Percentiles rank a stretch among this genome's conserved stretches.
phyloP scores from a whole-genome alignment of 2,329 filamentous ascomycete species.

The Byssoonygena ceratinophila region DNA sequence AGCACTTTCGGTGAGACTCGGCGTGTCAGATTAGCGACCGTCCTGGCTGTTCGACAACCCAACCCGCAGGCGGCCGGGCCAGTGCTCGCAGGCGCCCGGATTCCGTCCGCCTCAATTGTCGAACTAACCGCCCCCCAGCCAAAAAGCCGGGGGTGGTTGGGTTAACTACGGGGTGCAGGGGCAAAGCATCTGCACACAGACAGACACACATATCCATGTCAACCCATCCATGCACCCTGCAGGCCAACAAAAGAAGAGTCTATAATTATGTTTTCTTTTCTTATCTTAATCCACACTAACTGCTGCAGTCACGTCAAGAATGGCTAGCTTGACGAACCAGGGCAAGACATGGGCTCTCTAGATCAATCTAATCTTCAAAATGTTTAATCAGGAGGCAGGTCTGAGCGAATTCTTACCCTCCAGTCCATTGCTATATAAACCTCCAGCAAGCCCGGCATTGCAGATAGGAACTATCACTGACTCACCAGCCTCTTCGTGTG shows the following conservation, averaged over 20 bases:
- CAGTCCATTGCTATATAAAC: background rate
- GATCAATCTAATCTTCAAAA: background rate
- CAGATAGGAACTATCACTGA: background rate
- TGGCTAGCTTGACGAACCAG: background rate
- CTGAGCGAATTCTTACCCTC: background rate
- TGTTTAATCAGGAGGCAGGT: background rate
- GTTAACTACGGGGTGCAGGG: too few relatives aligned
- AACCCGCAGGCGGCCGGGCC: background rate
- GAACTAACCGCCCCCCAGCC: background rate
- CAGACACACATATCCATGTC: too few relatives aligned
- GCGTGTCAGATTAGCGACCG: background rate
- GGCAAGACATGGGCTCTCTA: background rate
- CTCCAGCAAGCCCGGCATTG: background rate
- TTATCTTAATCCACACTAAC: background rate
- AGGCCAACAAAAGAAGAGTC: background rate
- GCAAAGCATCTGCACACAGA: too few relatives aligned
- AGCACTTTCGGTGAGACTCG: background rate
- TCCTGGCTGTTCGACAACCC: background rate
- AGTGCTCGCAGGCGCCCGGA: background rate
- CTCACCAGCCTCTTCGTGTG: background rate
- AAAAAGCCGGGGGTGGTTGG: too few relatives aligned
- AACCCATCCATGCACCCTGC: background rate
- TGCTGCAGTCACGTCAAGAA: constrained; percentile 1
- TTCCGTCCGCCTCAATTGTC: background rate
- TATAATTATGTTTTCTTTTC: constrained; percentile 8